Evolutionary conservation across 345 rosid species (phyloP), one percentile per base, ranked within the genome.

Genomic region (Arabidopsis arenosa): DNA sequence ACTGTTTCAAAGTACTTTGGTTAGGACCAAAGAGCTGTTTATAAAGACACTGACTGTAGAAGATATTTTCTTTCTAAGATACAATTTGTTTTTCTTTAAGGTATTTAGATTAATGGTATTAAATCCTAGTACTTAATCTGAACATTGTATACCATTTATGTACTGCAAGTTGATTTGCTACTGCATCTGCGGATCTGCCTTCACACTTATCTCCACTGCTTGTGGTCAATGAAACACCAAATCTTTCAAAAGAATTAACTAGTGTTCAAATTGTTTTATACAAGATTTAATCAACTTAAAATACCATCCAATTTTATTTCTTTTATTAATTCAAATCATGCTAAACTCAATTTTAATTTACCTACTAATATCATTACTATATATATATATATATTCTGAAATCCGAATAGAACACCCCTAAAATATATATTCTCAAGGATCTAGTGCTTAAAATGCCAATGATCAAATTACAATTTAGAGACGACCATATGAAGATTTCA

Each of bases 111-210:
- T 48, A 36, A 48, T 60, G 60, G 30, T 18, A 26, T 36, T 49
- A 37, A 48, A 51, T 61, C 56, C 9, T n/a, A 18, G 18, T 47
- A 59, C 15, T 53, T 14, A 39, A 28, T 39, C 49, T 37, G 23
- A 12, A 41, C 17, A 7, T 35, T 53, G 61, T 35, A 67, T 49
- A 66, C 57, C 32, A 66, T 66, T 49, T 66, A 66, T 51, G 36
- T 14, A 44, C 47, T 52, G 23, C 21, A 36, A 28, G 15, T 56
- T 70, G 65, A 70, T 70, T 70, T 70, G 44, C 32, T 56, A 56
- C 74, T 69, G 11, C 15, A 43, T 69, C 32, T 43, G 33, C 15
- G 15, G 11, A 43, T 69, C 32, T 43, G 33, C 15, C 32, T 56
- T 9, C 14, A 23, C 49, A 51, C 14, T 13, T 51, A 51, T 21